Percentiles rank a stretch among this genome's conserved stretches.
These are phyloP conservation scores for Pythium volutum DNA, from an alignment of 352 stramenopile genomes.

Conservation along the genomic window DNA sequence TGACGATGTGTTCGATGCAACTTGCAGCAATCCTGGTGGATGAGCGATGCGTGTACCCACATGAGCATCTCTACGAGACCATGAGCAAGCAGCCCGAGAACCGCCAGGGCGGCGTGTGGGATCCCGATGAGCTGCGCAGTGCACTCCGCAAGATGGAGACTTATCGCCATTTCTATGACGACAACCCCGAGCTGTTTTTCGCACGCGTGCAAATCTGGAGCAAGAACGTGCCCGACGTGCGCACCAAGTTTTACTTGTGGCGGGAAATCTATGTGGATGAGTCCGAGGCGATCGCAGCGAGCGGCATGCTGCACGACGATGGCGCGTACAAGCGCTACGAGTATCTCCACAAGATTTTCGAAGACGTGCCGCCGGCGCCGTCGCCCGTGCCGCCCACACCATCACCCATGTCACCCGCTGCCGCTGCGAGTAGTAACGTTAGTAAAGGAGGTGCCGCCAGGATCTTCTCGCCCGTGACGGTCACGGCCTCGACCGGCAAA, in stretches of 20 bases:
- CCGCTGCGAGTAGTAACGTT: no score
- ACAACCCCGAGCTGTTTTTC: conserved; percentile 56
- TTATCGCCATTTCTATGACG: conserved; percentile 44
- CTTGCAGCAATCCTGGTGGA: conserved; percentile 15
- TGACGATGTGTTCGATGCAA: neutral
- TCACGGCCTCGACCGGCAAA: neutral
- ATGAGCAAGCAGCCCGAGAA: conserved; percentile 60
- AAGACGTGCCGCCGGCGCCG: conserved; percentile 35
- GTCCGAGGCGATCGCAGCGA: conserved; percentile 29
- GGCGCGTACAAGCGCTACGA: conserved; percentile 26
- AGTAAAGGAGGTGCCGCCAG: neutral
- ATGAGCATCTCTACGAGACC: conserved; percentile 74
- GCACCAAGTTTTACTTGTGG: conserved; percentile 71
- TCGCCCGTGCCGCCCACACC: conserved; percentile 12
- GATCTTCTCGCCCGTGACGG: neutral
- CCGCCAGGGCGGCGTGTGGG: conserved; percentile 49
- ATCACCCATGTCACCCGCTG: conserved; percentile 2
- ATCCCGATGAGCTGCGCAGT: conserved; percentile 60
- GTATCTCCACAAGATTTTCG: conserved; percentile 49
- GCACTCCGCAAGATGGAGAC: conserved; percentile 59
- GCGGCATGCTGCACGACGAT: conserved; percentile 20
- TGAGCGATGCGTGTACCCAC: conserved; percentile 37
- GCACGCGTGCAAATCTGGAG: conserved; percentile 63
- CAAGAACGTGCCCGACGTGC: conserved; percentile 43
- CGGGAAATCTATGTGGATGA: conserved; percentile 63